Conservation (phyloP, 305 asterid species). For the Fraxinus platypoda region DNA sequence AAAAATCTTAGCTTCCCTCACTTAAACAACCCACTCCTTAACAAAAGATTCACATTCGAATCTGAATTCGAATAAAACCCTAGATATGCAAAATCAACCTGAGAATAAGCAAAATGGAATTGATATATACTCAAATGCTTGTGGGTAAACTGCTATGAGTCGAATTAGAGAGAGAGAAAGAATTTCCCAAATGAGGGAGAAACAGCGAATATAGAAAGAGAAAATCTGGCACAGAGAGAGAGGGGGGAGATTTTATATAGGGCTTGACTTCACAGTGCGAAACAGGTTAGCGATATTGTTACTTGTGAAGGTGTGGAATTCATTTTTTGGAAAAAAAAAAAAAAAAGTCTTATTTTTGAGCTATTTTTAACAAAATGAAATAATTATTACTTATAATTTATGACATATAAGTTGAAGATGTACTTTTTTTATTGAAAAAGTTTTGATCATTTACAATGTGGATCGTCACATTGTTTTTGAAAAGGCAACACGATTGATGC, state of each 20-base stretch:
- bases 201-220: conserved; percentile 28
- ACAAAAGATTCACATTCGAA: conserved; percentile 29
- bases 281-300: not conserved
- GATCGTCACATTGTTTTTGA: too few relatives aligned
- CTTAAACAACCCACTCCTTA: not conserved
- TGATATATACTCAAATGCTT: conserved; percentile 5
- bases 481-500: too few relatives aligned
- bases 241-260: not conserved
- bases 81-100: conserved; percentile 20
- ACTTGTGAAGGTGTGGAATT: not conserved
- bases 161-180: conserved; percentile 27
- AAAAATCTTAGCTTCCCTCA: conserved; percentile 20
- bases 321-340: not conserved
- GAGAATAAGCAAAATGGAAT: not conserved
- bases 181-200: conserved; percentile 21
- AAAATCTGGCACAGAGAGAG: not conserved
- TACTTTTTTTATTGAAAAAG: too few relatives aligned
- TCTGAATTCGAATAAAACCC: conserved; percentile 46
- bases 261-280: not conserved
- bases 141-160: conserved; percentile 22
- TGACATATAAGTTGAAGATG: too few relatives aligned
- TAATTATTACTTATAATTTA: too few relatives aligned
- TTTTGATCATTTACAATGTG: too few relatives aligned
- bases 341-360: not conserved
- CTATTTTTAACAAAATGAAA: not conserved